These are phyloP conservation scores for Schizochytrium sp. DNA, from an alignment of 108 stramenopile genomes.

Conservation along the genomic window DNA sequence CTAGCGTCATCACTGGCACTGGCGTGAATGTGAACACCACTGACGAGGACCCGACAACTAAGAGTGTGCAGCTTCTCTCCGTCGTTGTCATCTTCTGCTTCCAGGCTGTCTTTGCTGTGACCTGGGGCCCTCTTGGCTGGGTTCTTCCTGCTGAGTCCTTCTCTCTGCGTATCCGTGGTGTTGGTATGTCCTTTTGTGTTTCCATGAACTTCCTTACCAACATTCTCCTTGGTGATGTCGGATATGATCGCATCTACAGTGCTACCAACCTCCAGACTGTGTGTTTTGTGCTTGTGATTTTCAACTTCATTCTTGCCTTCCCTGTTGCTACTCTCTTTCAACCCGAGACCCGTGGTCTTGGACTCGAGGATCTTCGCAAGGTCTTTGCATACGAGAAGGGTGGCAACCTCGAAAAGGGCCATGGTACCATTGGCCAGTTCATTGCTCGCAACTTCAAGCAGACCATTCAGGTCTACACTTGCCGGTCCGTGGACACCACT, in stretches of 20 bases:
- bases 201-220: not conserved
- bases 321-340: not conserved
- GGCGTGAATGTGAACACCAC: not conserved
- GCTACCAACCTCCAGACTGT: not conserved
- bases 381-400: not conserved
- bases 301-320: slow-evolving; percentile 7
- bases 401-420: too few species aligned
- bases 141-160: slow-evolving; percentile 3
- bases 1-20: not conserved
- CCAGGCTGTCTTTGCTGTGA: not conserved
- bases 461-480: too few species aligned
- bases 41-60: not conserved
- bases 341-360: not conserved
- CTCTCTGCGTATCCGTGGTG: not conserved
- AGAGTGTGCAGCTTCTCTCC: not conserved
- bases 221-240: slow-evolving; percentile 27
- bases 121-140: not conserved
- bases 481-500: too few species aligned
- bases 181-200: not conserved
- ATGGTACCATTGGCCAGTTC: too few species aligned
- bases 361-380: not conserved
- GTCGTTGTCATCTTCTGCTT: not conserved
- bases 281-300: not conserved
- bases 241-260: not conserved
- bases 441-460: too few species aligned